Base-by-base conservation (phyloP, 371 early-diverging fungal genomes). In the Actinomortierella ambigua region DNA sequence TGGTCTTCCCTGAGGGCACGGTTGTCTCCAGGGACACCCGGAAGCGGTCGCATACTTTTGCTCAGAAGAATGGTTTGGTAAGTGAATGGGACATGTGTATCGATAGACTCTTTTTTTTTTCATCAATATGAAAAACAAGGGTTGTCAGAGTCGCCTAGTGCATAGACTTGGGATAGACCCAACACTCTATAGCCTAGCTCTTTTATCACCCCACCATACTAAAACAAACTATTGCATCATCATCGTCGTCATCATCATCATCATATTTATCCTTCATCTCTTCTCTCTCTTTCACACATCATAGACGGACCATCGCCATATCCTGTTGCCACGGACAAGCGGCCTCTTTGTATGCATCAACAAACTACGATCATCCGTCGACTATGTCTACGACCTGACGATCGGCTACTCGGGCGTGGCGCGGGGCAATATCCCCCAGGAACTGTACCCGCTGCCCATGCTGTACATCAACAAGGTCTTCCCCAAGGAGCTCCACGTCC, bases 1-100 rank as follows among this genome's bases (percentile, higher is more conserved):
- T 95, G 27, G 79, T 97, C 24, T 97, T 94, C 77, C 97, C 97
- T 1, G 97, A 97, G 77, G 97, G 97, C 59, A 95, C 96, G 39
- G 82, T 86, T n/a, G 79, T 85, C 42, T 85, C 86, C 6, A 79
- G 81, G 26, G 60, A 75, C 15, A 83, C 83, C 1, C 81, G 87
- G 13, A 58, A 71, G 50, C 75, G 78, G 15, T 85, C 85, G 3
- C 57, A 77, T 34, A 57, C 69, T 14, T 86, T 75, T 77, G 83
- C 87, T 6, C 75, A 80, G 29, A 85, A 84, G 49, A 69, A 76
- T 47, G 76, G 81, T 15, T 68, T 82, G 70, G 86, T 86, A 82
- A 63, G 70, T 57, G 29, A 43, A 9, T 17, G 14, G 3, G 4
- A 39, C 27, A 1, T 34, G 48, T 51, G 14, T 48, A 1, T 43